These are phyloP conservation scores for Fonsecaea pugnacius DNA, from an alignment of 2,329 filamentous ascomycete genomes.

Conservation along the genomic window DNA sequence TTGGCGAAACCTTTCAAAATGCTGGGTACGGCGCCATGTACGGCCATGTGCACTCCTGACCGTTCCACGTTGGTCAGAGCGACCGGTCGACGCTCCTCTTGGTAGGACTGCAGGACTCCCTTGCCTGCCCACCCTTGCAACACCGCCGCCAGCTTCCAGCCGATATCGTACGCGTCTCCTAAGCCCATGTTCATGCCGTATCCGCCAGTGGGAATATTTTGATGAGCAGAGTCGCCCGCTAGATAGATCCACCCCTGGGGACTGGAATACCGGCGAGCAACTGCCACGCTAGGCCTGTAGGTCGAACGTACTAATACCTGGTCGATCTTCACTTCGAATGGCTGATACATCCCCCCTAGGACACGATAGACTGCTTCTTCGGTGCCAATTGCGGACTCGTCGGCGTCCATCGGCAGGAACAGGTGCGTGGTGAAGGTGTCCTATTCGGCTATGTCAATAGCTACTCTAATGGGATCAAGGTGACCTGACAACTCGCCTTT, in stretches of 20 bases:
- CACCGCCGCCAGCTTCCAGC: conserved; percentile 43
- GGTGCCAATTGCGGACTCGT: conserved; percentile 16
- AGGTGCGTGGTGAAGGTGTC: conserved; percentile 45
- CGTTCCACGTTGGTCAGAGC: conserved; percentile 38
- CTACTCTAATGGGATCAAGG: not conserved
- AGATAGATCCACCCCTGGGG: conserved; percentile 37
- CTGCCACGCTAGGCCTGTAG: conserved; percentile 40
- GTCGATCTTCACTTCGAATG: conserved; percentile 41
- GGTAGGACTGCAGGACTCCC: conserved; percentile 39
- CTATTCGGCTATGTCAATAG: not conserved
- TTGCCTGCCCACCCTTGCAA: conserved; percentile 39
- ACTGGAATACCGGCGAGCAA: conserved; percentile 38
- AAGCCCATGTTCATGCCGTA: conserved; percentile 48
- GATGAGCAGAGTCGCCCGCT: conserved; percentile 44
- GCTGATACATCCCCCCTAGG: conserved; percentile 4
- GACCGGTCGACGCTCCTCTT: conserved; percentile 40
- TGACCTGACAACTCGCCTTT: conserved; percentile 42
- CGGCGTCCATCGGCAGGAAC: conserved; percentile 32
- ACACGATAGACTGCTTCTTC: conserved; percentile 14
- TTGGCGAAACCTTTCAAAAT: conserved; percentile 1
- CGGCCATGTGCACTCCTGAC: conserved; percentile 28
- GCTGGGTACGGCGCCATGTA: conserved; percentile 10
- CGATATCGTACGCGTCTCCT: conserved; percentile 43
- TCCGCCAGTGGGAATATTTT: conserved; percentile 27
- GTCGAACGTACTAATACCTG: conserved; percentile 40